Evolutionary conservation across 192 early-diverging fungal genomes (phyloP).

Genomic region (Coemansia reversa): DNA sequence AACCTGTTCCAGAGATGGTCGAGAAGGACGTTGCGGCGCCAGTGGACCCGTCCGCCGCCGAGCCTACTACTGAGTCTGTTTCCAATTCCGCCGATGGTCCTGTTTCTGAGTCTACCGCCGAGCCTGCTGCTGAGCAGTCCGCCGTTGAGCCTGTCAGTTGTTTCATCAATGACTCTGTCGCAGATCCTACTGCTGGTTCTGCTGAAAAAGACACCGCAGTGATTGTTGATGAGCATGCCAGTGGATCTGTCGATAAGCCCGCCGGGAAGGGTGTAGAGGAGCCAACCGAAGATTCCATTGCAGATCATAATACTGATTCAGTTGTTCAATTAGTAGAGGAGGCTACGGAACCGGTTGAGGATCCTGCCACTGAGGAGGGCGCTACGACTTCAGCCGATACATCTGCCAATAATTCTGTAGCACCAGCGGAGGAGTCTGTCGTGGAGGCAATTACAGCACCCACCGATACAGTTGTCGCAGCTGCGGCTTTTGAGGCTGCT

Average conservation of each 20-base stretch:
- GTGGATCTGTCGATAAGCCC: background rate
- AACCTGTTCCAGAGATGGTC: background rate
- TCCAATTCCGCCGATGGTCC: background rate
- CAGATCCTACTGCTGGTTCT: background rate
- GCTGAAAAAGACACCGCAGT: background rate
- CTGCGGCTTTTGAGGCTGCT: too few relatives aligned
- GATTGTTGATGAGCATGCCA: background rate
- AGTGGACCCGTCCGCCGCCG: background rate
- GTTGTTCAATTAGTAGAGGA: background rate
- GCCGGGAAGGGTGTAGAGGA: background rate
- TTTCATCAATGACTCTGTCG: too few relatives aligned
- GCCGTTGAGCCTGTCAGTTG: background rate
- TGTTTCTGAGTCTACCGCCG: background rate
- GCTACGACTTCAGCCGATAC: background rate
- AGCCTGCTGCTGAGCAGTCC: background rate
- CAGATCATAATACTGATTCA: background rate
- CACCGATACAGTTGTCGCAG: too few relatives aligned
- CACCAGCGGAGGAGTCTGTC: too few relatives aligned
- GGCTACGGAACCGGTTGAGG: background rate
- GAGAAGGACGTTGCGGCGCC: background rate
- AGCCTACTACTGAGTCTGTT: too few relatives aligned
- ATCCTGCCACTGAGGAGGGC: constrained; percentile 1
- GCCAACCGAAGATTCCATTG: background rate
- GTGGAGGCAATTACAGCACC: too few relatives aligned
- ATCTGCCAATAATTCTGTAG: background rate